Percentiles rank a stretch among this genome's conserved stretches.
These are phyloP conservation scores for Sesbania bispinosa DNA, from an alignment of 306 rosid species.

Conservation along the genomic window DNA sequence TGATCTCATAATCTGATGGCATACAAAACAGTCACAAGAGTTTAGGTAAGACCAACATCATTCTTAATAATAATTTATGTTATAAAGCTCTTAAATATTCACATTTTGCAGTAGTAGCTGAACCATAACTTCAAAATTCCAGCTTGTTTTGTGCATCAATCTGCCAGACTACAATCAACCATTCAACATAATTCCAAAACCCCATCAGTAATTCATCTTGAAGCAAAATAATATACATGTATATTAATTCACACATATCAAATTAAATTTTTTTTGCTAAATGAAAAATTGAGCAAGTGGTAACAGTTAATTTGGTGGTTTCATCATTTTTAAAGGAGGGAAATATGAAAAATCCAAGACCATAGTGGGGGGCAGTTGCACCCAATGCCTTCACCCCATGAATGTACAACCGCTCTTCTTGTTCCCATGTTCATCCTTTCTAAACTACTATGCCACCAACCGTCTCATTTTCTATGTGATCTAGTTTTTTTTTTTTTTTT, in stretches of 20 bases:
- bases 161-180: not conserved
- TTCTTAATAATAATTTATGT: not conserved
- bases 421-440: constrained; percentile 7
- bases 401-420: constrained; percentile 41
- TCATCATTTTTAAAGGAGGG: not conserved
- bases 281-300: constrained; percentile 1
- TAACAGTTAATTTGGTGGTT: constrained; percentile 25
- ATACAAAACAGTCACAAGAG: not conserved
- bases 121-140: constrained; percentile 17
- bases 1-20: constrained; percentile 1
- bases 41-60: not conserved
- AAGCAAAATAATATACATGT: not conserved
- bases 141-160: not conserved
- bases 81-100: not conserved
- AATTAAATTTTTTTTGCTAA: not conserved
- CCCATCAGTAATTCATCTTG: not conserved
- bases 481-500: no score
- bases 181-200: not conserved
- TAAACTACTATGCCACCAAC: constrained; percentile 6
- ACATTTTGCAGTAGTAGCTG: not conserved
- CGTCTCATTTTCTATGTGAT: constrained; percentile 27
- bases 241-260: no score
- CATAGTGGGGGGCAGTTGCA: constrained; percentile 35
- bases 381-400: constrained; percentile 30
- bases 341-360: not conserved